These are phyloP conservation scores for Ustilago crameri DNA, from an alignment of 1,284 basidiomycete species.

Conservation along the genomic window DNA sequence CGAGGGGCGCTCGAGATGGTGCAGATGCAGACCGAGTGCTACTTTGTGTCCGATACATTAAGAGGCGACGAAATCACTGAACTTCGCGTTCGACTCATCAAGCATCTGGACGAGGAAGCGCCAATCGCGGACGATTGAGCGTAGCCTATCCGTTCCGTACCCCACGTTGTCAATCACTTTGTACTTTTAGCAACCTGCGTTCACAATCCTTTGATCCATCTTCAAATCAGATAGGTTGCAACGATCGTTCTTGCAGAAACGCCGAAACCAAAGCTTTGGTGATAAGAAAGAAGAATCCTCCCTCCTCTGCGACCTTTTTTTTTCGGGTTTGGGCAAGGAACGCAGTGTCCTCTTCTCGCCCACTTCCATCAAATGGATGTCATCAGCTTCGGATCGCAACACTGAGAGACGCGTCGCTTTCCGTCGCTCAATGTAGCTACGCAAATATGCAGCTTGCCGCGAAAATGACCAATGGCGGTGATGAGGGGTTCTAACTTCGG, in stretches of 20 bases:
- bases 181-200: neutral
- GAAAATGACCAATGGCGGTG: neutral
- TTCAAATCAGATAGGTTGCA: too few relatives aligned
- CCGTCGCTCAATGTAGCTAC: constrained; percentile 2
- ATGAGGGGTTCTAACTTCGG: too few relatives aligned
- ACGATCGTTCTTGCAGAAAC: too few relatives aligned
- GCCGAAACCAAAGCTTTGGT: too few relatives aligned
- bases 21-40: constrained; percentile 93
- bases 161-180: neutral
- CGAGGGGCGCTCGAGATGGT: constrained; percentile 97
- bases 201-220: neutral
- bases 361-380: too few relatives aligned
- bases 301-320: neutral
- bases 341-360: too few relatives aligned
- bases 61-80: constrained; percentile 94
- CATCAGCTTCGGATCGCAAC: neutral
- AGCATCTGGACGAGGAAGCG: constrained; percentile 90
- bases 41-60: constrained; percentile 88
- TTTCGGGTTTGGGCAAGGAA: neutral
- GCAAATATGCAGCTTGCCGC: too few relatives aligned
- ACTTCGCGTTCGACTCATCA: constrained; percentile 87
- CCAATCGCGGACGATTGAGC: constrained; percentile 68
- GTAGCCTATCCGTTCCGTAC: neutral
- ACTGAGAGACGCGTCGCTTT: constrained; percentile 2
- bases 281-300: neutral